Evolutionary conservation across 2,329 filamentous ascomycete genomes (phyloP), one percentile per base, ranked within the genome.

Genomic region (Xylariaceae sp.): DNA sequence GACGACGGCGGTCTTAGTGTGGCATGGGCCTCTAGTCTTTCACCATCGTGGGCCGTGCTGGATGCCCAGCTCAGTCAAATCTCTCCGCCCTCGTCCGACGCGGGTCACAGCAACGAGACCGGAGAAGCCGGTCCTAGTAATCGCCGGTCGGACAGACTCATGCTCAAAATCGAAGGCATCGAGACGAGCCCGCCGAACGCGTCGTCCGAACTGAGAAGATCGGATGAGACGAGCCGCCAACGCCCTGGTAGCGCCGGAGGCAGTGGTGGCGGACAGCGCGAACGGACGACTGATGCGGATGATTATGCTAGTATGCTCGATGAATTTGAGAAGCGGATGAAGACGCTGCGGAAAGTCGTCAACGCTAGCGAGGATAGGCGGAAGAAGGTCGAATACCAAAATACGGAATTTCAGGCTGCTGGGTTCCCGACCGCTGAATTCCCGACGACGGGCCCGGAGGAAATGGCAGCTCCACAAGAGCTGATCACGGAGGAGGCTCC

Each of bases 21-120:
- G 0, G 77, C 82, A 0, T 85, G 84, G 58, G 88, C 89, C 1
- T 85, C 88, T 48, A 92, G 88, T 62, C 76, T 97, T 10, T 88
- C 85, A 7, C 77, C 86, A 0, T 83, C 88, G 53, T 97, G 93
- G 87, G 83, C 85, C 51, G 77, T 84, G 50, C 79, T 79, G 1
- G 74, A 74, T 50, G 74, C 80, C 11, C 74, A 72, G 55, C 68
- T 85, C 49, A 74, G 74, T 17, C 78, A 74, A 53, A 77, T 79
- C 57, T 69, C 71, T 4, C 68, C 70, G 8, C 66, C 70, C 18
- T 70, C 71, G 7, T 72, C 71, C 15, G 70, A 72, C 37, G 67
- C 63, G 49, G 70, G 62, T 35, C 64, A 64, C 45, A 64, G 64
- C 66, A 76, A 75, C 34, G 74, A 70, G 42, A 68, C 72, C 6